phyloP scores from a whole-genome alignment of 177 flowering plant genomes.

The Vitis hybrid region DNA sequence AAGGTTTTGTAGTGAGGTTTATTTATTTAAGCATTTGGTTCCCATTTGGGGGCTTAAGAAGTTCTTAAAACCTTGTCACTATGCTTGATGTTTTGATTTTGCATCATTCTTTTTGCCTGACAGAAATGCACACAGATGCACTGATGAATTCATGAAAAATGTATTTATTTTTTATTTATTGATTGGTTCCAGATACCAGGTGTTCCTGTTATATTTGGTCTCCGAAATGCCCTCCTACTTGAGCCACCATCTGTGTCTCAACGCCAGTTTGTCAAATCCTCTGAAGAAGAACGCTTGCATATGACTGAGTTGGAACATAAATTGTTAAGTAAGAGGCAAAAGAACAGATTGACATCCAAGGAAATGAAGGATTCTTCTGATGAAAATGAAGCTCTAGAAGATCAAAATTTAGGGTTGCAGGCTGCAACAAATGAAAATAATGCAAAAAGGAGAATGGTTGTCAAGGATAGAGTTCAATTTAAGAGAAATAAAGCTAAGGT shows the following conservation, averaged over 20 bases:
- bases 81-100: too few relatives aligned
- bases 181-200: slow-evolving; percentile 59
- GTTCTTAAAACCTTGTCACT: too few relatives aligned
- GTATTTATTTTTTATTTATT: neutral
- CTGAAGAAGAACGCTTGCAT: slow-evolving; percentile 69
- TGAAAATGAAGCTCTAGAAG: slow-evolving; percentile 32
- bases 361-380: slow-evolving; percentile 26
- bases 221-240: slow-evolving; percentile 66
- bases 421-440: slow-evolving; percentile 13
- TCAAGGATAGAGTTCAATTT: slow-evolving; percentile 58
- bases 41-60: too few relatives aligned
- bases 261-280: slow-evolving; percentile 52
- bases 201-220: slow-evolving; percentile 71
- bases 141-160: neutral
- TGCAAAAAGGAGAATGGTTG: slow-evolving; percentile 20
- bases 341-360: slow-evolving; percentile 14
- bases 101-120: too few relatives aligned
- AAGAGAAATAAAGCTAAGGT: slow-evolving; percentile 94
- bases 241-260: slow-evolving; percentile 70
- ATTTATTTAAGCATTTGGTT: too few relatives aligned
- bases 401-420: slow-evolving; percentile 15
- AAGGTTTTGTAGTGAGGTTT: too few relatives aligned
- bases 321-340: slow-evolving; percentile 38
- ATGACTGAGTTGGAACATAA: slow-evolving; percentile 57
- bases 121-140: too few relatives aligned